These are phyloP conservation scores for Basipetospora chlamydospora DNA, from an alignment of 2,329 filamentous ascomycete species.

Conservation along the genomic window DNA sequence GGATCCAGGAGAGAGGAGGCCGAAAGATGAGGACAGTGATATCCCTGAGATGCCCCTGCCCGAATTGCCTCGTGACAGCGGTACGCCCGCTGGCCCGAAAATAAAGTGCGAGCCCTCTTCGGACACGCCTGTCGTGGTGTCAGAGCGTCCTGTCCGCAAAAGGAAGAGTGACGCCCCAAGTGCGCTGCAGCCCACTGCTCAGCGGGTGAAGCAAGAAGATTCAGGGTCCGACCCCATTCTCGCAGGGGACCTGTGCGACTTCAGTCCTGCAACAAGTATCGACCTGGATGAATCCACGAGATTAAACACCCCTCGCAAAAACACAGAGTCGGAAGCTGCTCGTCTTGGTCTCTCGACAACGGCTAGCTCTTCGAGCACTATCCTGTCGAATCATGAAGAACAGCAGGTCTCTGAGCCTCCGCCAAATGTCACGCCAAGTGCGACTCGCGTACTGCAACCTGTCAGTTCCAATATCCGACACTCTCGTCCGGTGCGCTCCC, in stretches of 20 bases:
- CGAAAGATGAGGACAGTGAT: neutral
- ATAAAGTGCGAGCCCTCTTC: conserved; percentile 41
- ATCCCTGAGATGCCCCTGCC: conserved; percentile 2
- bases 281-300: conserved; percentile 28
- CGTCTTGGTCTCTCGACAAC: neutral
- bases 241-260: conserved; percentile 9
- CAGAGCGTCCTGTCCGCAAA: conserved; percentile 33
- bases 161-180: conserved; percentile 22
- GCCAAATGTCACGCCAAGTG: too few relatives aligned
- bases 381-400: too few relatives aligned
- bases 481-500: conserved; percentile 1
- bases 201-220: conserved; percentile 28
- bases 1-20: conserved; percentile 9
- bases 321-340: neutral
- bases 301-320: conserved; percentile 2
- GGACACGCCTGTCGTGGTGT: conserved; percentile 34
- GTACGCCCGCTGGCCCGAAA: neutral
- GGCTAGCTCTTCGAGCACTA: too few relatives aligned
- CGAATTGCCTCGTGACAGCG: neutral
- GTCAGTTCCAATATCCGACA: neutral
- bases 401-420: too few relatives aligned
- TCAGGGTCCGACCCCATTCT: conserved; percentile 6
- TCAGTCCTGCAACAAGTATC: conserved; percentile 38
- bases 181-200: conserved; percentile 11
- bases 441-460: conserved; percentile 2